A percentile compares a stretch with the other conserved stretches of the same genome.
Conservation (phyloP, 148 eudicot genomes). For the Rhododendron vialii region DNA sequence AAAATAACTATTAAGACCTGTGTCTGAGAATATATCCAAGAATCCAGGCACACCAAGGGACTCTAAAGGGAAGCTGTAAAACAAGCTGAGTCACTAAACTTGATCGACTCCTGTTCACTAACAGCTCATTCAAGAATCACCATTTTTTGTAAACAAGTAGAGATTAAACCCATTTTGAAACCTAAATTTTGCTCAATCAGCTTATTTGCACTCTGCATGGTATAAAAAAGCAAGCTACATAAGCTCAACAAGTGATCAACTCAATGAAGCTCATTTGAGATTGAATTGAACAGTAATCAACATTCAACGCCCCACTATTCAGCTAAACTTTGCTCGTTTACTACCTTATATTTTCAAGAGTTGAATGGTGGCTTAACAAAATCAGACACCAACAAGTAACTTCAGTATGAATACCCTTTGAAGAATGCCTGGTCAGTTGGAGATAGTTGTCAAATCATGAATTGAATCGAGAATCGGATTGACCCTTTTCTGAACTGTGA, state of each 20-base stretch:
- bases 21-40: neutral
- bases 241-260: neutral
- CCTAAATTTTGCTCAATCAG: neutral
- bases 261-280: neutral
- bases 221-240: neutral
- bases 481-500: neutral
- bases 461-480: too few species aligned
- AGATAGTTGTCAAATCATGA: neutral
- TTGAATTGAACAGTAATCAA: slow-evolving; percentile 3
- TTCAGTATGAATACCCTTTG: neutral
- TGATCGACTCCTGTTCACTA: neutral
- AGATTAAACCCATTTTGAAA: neutral
- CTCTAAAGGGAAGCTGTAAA: neutral
- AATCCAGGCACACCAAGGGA: neutral
- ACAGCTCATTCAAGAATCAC: neutral
- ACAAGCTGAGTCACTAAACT: neutral
- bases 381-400: slow-evolving; percentile 1
- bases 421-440: neutral
- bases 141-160: neutral
- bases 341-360: neutral
- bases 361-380: neutral
- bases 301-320: neutral
- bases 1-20: neutral
- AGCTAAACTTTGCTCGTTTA: neutral
- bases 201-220: neutral